These are phyloP conservation scores for Kluyveromyces aestuarii DNA, from an alignment of 805 yeast genomes.

Conservation along the genomic window DNA sequence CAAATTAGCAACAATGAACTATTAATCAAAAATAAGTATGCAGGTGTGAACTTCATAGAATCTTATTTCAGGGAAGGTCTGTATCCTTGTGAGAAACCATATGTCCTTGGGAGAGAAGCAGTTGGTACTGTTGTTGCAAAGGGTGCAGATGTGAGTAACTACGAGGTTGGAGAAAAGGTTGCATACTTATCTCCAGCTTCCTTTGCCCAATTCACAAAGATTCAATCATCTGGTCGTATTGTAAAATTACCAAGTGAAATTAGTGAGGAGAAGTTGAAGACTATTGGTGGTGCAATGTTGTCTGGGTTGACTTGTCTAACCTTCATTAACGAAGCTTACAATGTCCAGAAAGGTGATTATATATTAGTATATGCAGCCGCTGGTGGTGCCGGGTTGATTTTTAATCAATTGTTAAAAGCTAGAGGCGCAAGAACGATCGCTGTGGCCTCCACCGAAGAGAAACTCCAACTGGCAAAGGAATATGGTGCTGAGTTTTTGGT, in stretches of 20 bases:
- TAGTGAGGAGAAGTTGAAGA: slow-evolving; percentile 40
- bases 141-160: slow-evolving; percentile 48
- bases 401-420: slow-evolving; percentile 52
- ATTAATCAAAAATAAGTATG: slow-evolving; percentile 60
- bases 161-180: slow-evolving; percentile 61
- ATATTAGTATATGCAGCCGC: slow-evolving; percentile 88
- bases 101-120: slow-evolving; percentile 64
- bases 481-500: slow-evolving; percentile 73
- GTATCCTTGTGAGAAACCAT: slow-evolving; percentile 56
- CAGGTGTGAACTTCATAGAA: slow-evolving; percentile 82
- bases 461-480: slow-evolving; percentile 52
- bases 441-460: slow-evolving; percentile 69
- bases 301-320: slow-evolving; percentile 79
- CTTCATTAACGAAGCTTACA: slow-evolving; percentile 55
- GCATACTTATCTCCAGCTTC: slow-evolving; percentile 45
- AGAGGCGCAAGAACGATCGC: slow-evolving; percentile 81
- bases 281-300: slow-evolving; percentile 51
- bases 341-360: slow-evolving; percentile 59
- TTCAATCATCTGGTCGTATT: slow-evolving; percentile 29
- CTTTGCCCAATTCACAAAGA: slow-evolving; percentile 67
- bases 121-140: slow-evolving; percentile 58
- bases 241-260: slow-evolving; percentile 41
- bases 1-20: slow-evolving; percentile 42
- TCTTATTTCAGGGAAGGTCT: slow-evolving; percentile 73
- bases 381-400: slow-evolving; percentile 80